A percentile compares a stretch with the other conserved stretches of the same genome.
Evolutionary conservation across 768 basidiomycete genomes (phyloP).

Genomic region (Amanita muscaria): DNA sequence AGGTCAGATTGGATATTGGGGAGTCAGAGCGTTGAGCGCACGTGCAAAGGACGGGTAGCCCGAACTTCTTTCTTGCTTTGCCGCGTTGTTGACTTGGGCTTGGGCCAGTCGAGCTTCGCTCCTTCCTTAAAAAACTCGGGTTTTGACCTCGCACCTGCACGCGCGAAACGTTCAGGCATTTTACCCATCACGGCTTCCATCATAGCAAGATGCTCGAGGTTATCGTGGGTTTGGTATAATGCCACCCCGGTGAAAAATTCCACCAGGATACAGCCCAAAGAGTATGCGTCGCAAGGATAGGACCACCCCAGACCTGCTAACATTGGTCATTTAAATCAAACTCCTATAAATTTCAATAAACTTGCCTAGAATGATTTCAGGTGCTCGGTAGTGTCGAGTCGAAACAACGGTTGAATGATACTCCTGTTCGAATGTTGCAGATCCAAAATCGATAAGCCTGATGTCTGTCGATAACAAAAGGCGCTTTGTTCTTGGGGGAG

Average conservation of each 20-base stretch:
- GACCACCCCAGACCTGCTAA: constrained; percentile 89
- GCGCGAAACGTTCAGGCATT: constrained; percentile 84
- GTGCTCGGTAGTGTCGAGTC: constrained; percentile 96
- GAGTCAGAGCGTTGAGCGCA: constrained; percentile 28
- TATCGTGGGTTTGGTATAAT: constrained; percentile 99
- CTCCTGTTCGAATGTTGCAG: constrained; percentile 95
- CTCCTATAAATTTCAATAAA: constrained; percentile 10
- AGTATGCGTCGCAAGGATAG: constrained; percentile 97
- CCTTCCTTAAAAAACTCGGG: constrained; percentile 92
- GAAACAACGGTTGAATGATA: constrained; percentile 98
- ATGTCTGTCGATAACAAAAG: constrained; percentile 86
- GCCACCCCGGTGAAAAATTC: constrained; percentile 98
- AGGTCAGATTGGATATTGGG: constrained; percentile 6
- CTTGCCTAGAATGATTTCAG: constrained; percentile 95
- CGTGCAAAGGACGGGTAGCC: constrained; percentile 69
- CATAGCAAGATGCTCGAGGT: constrained; percentile 98
- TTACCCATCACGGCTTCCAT: constrained; percentile 99
- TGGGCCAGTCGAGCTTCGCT: constrained; percentile 85
- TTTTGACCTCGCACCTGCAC: constrained; percentile 68
- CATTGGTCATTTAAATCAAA: constrained; percentile 10
- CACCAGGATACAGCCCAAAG: constrained; percentile 95
- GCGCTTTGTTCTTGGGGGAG: constrained; percentile 60
- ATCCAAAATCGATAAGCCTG: constrained; percentile 96
- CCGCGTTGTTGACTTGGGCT: constrained; percentile 73
- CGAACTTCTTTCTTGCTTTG: constrained; percentile 94